Conservation (phyloP, 1,139 yeast species). For the Kodamaea sp. region DNA sequence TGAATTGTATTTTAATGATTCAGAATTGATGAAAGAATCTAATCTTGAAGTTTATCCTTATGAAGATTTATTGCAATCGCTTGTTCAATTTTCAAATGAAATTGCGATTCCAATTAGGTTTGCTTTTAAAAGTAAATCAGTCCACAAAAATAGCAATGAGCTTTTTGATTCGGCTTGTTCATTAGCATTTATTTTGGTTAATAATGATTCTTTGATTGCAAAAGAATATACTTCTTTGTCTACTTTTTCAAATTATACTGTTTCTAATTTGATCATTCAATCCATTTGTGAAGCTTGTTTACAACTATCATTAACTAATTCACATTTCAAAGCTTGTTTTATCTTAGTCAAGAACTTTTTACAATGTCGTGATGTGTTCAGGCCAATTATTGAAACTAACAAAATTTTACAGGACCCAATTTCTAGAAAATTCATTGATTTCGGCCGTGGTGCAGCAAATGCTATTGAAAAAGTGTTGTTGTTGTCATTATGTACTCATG, state of each 20-base stretch:
- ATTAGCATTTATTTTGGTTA: conserved; percentile 33
- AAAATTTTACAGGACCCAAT: conserved; percentile 23
- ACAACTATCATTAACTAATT: conserved; percentile 32
- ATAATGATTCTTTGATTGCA: conserved; percentile 13
- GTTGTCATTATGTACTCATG: conserved; percentile 54
- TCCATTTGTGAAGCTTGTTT: conserved; percentile 38
- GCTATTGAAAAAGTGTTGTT: conserved; percentile 46
- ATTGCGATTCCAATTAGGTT: conserved; percentile 30
- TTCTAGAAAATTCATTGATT: conserved; percentile 16
- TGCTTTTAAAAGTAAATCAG: conserved; percentile 28
- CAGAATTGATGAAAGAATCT: conserved; percentile 20
- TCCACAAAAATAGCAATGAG: conserved; percentile 4
- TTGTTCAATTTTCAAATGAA: conserved; percentile 26
- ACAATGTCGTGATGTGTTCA: conserved; percentile 22
- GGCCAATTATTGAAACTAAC: conserved; percentile 21
- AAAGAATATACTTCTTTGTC: conserved; percentile 21
- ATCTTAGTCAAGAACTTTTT: conserved; percentile 34
- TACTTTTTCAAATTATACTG: conserved; percentile 27
- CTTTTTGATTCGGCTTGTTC: conserved; percentile 37
- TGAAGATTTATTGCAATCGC: conserved; percentile 7
- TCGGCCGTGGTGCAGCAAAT: conserved; percentile 21
- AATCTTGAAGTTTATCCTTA: conserved; percentile 11
- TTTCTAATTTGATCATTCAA: conserved; percentile 33
- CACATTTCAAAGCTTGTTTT: conserved; percentile 38
- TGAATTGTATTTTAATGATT: conserved; percentile 34